Evolutionary conservation across 331 rosid genomes (phyloP).

Genomic region (Phaseolus coccineus): DNA sequence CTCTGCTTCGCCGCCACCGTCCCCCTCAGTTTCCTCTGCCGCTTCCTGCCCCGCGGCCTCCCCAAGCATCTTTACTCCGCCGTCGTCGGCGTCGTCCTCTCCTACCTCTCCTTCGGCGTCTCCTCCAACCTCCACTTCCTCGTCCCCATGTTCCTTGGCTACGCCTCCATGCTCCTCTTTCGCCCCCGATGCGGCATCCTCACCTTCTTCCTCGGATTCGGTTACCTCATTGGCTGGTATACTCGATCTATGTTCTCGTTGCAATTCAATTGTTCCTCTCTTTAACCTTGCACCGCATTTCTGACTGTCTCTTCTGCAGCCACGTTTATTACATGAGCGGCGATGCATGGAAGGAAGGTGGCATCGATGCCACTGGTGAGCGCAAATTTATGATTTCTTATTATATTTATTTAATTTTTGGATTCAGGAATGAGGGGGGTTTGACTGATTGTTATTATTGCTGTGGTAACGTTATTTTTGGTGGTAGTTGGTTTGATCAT

Average conservation of each 20-base stretch:
- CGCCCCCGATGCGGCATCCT: constrained; percentile 77
- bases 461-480: background rate
- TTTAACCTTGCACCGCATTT: background rate
- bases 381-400: constrained; percentile 14
- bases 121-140: constrained; percentile 86
- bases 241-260: background rate
- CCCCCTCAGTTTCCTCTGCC: constrained; percentile 77
- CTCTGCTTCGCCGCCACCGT: constrained; percentile 83
- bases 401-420: constrained; percentile 33
- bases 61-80: constrained; percentile 81
- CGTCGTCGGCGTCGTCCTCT: constrained; percentile 69
- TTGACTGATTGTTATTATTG: background rate
- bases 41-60: constrained; percentile 67
- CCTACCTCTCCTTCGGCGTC: constrained; percentile 85
- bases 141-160: constrained; percentile 79
- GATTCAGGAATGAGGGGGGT: background rate
- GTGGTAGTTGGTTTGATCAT: constrained; percentile 25
- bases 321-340: constrained; percentile 99
- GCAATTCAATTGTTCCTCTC: background rate
- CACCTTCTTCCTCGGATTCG: constrained; percentile 79
- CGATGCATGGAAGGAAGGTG: constrained; percentile 99
- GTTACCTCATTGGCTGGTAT: constrained; percentile 89
- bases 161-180: constrained; percentile 75
- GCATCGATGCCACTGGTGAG: constrained; percentile 97
- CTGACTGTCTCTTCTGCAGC: constrained; percentile 52